phyloP scores from a whole-genome alignment of 148 eudicot species.

The Silene latifolia region DNA sequence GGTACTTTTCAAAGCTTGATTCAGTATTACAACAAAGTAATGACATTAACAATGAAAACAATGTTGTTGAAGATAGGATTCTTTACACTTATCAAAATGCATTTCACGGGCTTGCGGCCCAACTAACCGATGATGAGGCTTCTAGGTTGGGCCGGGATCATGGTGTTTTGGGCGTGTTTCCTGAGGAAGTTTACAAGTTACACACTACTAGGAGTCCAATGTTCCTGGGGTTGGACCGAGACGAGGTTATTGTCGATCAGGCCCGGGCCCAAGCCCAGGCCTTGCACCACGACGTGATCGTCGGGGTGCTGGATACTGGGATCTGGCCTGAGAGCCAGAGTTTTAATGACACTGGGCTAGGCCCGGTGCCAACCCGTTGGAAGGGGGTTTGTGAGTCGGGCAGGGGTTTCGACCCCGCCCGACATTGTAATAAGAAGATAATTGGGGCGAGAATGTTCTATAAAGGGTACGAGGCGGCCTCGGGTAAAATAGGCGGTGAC shows the following conservation, averaged over 20 bases:
- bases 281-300: slow-evolving; percentile 53
- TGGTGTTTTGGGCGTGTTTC: slow-evolving; percentile 57
- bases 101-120: slow-evolving; percentile 82
- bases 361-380: slow-evolving; percentile 60
- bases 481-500: slow-evolving; percentile 62
- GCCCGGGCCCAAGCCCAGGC: slow-evolving; percentile 21
- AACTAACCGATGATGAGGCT: slow-evolving; percentile 52
- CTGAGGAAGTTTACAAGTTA: slow-evolving; percentile 50
- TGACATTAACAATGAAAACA: not conserved
- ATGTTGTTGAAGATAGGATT: slow-evolving; percentile 33
- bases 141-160: slow-evolving; percentile 23
- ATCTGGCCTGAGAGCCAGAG: slow-evolving; percentile 96
- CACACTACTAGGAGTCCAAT: slow-evolving; percentile 84
- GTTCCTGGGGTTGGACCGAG: slow-evolving; percentile 59
- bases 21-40: slow-evolving; percentile 28
- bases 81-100: slow-evolving; percentile 67
- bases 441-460: slow-evolving; percentile 77
- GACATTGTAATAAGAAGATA: slow-evolving; percentile 62
- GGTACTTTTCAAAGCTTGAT: slow-evolving; percentile 67
- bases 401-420: slow-evolving; percentile 42
- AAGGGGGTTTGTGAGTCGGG: slow-evolving; percentile 70
- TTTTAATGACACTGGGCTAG: slow-evolving; percentile 63
- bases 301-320: slow-evolving; percentile 88
- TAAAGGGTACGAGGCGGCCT: slow-evolving; percentile 72
- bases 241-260: slow-evolving; percentile 23